Conservation (phyloP, 2,329 filamentous ascomycete genomes). For the Penicillium thymicola region DNA sequence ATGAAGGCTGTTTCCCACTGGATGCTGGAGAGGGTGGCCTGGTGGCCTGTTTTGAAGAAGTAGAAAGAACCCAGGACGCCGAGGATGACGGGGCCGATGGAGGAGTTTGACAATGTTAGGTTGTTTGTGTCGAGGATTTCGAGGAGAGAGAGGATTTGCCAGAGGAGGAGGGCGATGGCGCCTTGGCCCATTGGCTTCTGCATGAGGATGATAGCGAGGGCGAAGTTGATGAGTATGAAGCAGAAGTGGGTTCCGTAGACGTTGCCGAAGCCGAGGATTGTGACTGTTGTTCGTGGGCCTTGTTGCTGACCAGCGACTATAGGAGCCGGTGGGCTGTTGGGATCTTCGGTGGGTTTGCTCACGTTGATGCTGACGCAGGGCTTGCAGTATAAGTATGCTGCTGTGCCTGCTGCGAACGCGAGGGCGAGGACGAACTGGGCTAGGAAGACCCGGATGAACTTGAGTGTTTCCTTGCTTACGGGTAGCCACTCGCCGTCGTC, state of each 20-base stretch:
- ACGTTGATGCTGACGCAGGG: constrained; percentile 74
- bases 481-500: constrained; percentile 78
- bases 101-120: constrained; percentile 56
- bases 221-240: constrained; percentile 74
- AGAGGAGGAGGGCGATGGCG: constrained; percentile 74
- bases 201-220: constrained; percentile 72
- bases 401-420: constrained; percentile 76
- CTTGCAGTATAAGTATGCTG: constrained; percentile 80
- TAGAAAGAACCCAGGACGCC: constrained; percentile 89
- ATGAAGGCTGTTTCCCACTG: constrained; percentile 98
- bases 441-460: constrained; percentile 70
- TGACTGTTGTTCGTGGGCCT: constrained; percentile 53
- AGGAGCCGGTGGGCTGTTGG: constrained; percentile 37
- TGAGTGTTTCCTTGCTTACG: constrained; percentile 61
- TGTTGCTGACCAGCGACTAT: constrained; percentile 21
- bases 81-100: constrained; percentile 80
- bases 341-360: constrained; percentile 47
- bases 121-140: constrained; percentile 62
- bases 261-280: constrained; percentile 87
- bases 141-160: constrained; percentile 78
- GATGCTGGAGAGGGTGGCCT: constrained; percentile 79
- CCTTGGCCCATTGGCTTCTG: constrained; percentile 94
- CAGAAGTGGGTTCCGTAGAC: constrained; percentile 89
- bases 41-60: constrained; percentile 97
- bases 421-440: constrained; percentile 79